Evolutionary conservation across 192 early-diverging fungal genomes (phyloP).

Genomic region (Podila epigama): DNA sequence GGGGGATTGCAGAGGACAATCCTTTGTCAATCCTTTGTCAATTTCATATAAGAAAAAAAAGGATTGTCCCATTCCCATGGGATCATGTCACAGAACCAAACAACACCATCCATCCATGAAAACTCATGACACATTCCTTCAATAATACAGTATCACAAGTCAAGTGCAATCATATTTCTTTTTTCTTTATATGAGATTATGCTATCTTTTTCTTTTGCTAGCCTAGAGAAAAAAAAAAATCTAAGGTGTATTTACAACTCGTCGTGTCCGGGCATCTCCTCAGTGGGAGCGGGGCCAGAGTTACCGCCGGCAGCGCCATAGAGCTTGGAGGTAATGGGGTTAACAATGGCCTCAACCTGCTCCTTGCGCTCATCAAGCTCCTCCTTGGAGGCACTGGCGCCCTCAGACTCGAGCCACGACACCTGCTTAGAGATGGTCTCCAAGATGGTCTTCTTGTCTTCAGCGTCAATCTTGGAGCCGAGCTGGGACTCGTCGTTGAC

Average conservation of each 20-base stretch:
- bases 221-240: constrained; percentile 9
- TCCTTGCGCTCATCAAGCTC: constrained; percentile 97
- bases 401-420: constrained; percentile 86
- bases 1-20: no score
- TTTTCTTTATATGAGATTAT: no score
- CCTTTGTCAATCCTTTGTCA: no score
- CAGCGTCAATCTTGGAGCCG: constrained; percentile 83
- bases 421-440: constrained; percentile 75
- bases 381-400: constrained; percentile 87
- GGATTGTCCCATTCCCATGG: no score
- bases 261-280: constrained; percentile 68
- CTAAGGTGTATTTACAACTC: constrained; percentile 65
- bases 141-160: no score
- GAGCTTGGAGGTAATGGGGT: constrained; percentile 94
- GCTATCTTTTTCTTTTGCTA: no score
- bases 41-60: no score
- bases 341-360: constrained; percentile 92
- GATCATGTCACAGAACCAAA: no score
- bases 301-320: constrained; percentile 70
- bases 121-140: no score
- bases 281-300: constrained; percentile 63
- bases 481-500: constrained; percentile 84
- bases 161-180: no score
- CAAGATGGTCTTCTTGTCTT: constrained; percentile 90
- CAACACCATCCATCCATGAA: no score